Evolutionary conservation across 129 eudicot species (phyloP).

Genomic region (Oenanthe sinensis): DNA sequence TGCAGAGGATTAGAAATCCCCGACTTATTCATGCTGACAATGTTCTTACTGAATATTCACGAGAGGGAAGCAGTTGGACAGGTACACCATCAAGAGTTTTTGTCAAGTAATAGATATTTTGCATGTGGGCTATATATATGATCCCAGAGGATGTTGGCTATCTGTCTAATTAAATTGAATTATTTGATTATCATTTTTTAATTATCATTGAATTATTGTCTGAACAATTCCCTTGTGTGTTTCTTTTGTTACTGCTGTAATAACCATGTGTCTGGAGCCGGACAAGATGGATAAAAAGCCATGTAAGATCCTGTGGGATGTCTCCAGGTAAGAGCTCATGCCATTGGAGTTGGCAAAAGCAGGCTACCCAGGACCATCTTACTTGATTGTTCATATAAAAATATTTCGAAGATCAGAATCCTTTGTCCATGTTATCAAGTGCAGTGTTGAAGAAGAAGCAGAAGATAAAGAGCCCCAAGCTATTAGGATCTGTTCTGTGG

Average conservation of each 20-base stretch:
- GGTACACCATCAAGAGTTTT: conserved; percentile 29
- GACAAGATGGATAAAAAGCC: conserved; percentile 83
- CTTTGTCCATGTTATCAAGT: conserved; percentile 82
- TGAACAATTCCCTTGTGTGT: background rate
- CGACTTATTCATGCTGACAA: conserved; percentile 79
- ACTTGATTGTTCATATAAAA: conserved; percentile 72
- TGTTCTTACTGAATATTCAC: conserved; percentile 66
- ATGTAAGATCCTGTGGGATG: conserved; percentile 98
- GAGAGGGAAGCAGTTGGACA: conserved; percentile 92
- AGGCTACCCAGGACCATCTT: conserved; percentile 64
- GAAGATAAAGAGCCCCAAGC: conserved; percentile 63
- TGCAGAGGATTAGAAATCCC: conserved; percentile 78
- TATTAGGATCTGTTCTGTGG: conserved; percentile 60
- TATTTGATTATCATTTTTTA: too few species aligned
- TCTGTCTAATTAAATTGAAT: background rate
- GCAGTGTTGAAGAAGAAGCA: conserved; percentile 54
- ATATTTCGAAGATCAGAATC: conserved; percentile 55
- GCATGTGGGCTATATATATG: background rate
- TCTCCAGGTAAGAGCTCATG: conserved; percentile 87
- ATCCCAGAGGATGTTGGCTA: background rate
- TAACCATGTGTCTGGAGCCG: conserved; percentile 53
- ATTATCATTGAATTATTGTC: too few species aligned
- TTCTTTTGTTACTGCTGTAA: conserved; percentile 7
- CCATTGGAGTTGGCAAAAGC: conserved; percentile 84
- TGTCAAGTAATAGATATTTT: background rate